Evolutionary conservation across 108 stramenopile species (phyloP).

Genomic region (Skeletonema menzelii): DNA sequence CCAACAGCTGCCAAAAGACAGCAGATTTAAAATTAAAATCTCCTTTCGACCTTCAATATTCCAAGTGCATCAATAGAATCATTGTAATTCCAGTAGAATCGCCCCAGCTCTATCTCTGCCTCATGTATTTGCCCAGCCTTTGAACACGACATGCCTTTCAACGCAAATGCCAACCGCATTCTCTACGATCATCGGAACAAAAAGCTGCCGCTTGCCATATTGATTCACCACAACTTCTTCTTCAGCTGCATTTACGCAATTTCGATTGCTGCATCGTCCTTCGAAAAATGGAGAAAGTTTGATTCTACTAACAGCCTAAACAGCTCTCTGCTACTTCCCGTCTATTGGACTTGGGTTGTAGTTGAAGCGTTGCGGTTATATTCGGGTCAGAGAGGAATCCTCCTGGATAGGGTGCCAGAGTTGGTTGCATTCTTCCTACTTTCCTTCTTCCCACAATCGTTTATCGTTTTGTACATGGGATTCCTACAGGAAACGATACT

Average conservation of each 20-base stretch:
- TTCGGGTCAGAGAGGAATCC: constrained; percentile 33
- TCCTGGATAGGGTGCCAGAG: constrained; percentile 26
- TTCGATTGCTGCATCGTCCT: constrained; percentile 1
- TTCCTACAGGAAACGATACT: constrained; percentile 39
- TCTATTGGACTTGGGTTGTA: constrained; percentile 30
- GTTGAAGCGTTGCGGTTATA: constrained; percentile 38
- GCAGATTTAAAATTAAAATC: too few species aligned
- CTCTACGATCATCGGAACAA: constrained; percentile 7
- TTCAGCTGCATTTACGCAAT: constrained; percentile 25
- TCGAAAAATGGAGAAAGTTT: constrained; percentile 15
- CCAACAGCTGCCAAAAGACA: too few species aligned
- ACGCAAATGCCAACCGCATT: too few species aligned
- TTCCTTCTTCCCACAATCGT: constrained; percentile 37
- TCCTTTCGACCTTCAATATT: too few species aligned
- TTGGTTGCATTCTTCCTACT: constrained; percentile 29
- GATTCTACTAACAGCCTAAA: constrained; percentile 26
- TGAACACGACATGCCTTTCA: too few species aligned
- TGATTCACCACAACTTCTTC: constrained; percentile 40
- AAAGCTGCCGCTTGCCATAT: constrained; percentile 39
- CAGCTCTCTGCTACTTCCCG: constrained; percentile 20
- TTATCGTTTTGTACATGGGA: constrained; percentile 26
- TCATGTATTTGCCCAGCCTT: too few species aligned
- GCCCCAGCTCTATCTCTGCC: too few species aligned
- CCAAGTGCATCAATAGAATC: too few species aligned
- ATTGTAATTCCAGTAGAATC: too few species aligned